These are phyloP conservation scores for Pseudocercospora eumusae DNA, from an alignment of 2,329 filamentous ascomycete genomes.

Conservation along the genomic window DNA sequence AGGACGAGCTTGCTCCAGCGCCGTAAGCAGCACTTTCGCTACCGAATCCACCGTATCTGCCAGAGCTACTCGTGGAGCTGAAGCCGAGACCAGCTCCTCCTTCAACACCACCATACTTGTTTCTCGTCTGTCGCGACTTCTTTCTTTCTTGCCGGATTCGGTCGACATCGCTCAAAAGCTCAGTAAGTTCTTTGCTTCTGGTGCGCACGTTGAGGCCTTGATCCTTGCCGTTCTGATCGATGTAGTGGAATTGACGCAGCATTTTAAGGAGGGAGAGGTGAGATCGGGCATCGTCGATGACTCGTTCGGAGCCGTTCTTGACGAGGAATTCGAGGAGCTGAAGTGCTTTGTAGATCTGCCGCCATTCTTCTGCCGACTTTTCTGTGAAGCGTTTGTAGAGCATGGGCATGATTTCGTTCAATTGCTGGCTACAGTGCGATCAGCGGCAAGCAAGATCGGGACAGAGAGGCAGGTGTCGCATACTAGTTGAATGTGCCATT, in stretches of 20 bases:
- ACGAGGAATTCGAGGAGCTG: slow-evolving; percentile 96
- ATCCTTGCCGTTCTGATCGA: slow-evolving; percentile 94
- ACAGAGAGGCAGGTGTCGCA: slow-evolving; percentile 38
- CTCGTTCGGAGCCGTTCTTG: slow-evolving; percentile 96
- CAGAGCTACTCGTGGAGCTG: slow-evolving; percentile 53
- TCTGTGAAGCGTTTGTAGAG: slow-evolving; percentile 99
- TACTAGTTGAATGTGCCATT: slow-evolving; percentile 98
- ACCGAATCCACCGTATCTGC: slow-evolving; percentile 86
- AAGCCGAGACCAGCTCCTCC: slow-evolving; percentile 68
- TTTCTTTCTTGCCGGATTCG: slow-evolving; percentile 74
- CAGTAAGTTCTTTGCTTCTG: slow-evolving; percentile 89
- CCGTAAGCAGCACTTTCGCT: slow-evolving; percentile 62
- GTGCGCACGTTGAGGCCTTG: slow-evolving; percentile 98
- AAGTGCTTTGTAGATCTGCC: slow-evolving; percentile 95
- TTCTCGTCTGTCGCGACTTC: slow-evolving; percentile 85
- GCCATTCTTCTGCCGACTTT: slow-evolving; percentile 96
- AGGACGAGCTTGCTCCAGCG: slow-evolving; percentile 46
- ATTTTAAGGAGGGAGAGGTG: slow-evolving; percentile 96
- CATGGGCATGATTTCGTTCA: slow-evolving; percentile 99
- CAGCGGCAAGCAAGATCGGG: not conserved
- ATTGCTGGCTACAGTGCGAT: slow-evolving; percentile 67
- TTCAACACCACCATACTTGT: slow-evolving; percentile 94
- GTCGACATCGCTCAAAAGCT: slow-evolving; percentile 90
- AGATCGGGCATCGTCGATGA: slow-evolving; percentile 93
- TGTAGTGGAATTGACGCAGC: slow-evolving; percentile 97